Evolutionary conservation across 192 early-diverging fungal genomes (phyloP), one percentile per base, ranked within the genome.

Genomic region (Podila verticillata): DNA sequence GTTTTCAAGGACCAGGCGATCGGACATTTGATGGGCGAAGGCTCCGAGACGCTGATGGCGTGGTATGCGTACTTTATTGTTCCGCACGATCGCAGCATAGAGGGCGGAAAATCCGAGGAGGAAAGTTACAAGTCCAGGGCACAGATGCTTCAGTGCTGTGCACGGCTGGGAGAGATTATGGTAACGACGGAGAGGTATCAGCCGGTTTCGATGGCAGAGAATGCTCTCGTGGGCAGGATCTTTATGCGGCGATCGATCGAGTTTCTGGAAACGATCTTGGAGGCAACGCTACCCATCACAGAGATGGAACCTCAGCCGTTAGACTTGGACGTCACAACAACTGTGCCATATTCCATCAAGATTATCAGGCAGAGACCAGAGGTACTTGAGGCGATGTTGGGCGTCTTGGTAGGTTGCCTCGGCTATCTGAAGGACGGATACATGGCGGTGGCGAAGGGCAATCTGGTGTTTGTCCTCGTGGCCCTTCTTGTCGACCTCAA

Each of bases 41-140:
- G 60, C 2, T n/a, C 70, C 10, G 77, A 72, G 31, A 80, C 77
- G 5, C 26, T 80, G 56, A 58, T 80, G 61, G 77, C 77, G 2
- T 80, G 77, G 77, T 80, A 68, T 39, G 77, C 69, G 0, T 80
- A 72, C 29, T 72, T 68, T 34, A 72, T 80, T 49, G 61, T 68
- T 7, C 39, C 70, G 7, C 68, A 24, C 47, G 61, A 66, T n/a
- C 54, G 2, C 7, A 34, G 7, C 20, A 12, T 44, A 13, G 36
- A 35, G 22, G 61, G 35, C 8, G 48, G 6, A 36, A 19, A 47
- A 6, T 64, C 8, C 34, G 59, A 56, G 3, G 58, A 66, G 20
- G 63, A 36, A 12, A 34, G 29, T 12, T 6, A 66, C 29, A 79
- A 57, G 35, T 61, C 64, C 9, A 48, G 57, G 26, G 36, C 48